Evolutionary conservation across 805 yeast genomes (phyloP).

Genomic region (Suhomyces sp.): DNA sequence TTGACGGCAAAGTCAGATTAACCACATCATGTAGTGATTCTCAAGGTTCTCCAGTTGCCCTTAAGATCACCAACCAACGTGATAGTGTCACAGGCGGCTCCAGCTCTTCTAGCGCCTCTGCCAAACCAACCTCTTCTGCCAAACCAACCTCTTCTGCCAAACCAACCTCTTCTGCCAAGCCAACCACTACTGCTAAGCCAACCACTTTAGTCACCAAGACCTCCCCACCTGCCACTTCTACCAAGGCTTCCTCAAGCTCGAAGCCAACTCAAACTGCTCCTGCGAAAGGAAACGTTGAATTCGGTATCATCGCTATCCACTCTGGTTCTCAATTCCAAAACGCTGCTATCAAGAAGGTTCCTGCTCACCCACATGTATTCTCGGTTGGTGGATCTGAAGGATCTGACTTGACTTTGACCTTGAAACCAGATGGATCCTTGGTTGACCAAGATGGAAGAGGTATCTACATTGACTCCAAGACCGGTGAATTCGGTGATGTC

Average conservation of each 20-base stretch:
- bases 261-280: constrained; percentile 4
- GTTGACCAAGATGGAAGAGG: constrained; percentile 30
- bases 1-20: constrained; percentile 5
- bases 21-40: constrained; percentile 7
- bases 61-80: constrained; percentile 4
- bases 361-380: constrained; percentile 30
- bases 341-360: constrained; percentile 25
- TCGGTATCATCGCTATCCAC: constrained; percentile 19
- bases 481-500: constrained; percentile 33
- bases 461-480: constrained; percentile 23
- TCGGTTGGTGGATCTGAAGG: constrained; percentile 34
- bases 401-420: constrained; percentile 19
- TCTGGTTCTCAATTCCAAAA: constrained; percentile 27
- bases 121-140: background rate
- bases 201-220: constrained; percentile 3
- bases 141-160: constrained; percentile 2
- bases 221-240: constrained; percentile 4
- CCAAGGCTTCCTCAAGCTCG: constrained; percentile 7
- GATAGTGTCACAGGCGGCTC: background rate
- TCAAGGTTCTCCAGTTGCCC: constrained; percentile 7
- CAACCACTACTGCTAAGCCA: constrained; percentile 1
- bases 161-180: background rate
- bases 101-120: background rate
- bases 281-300: constrained; percentile 9
- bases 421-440: constrained; percentile 25